Evolutionary conservation across 1,284 basidiomycete genomes (phyloP).

Genomic region (Pseudozyma hubeiensis): DNA sequence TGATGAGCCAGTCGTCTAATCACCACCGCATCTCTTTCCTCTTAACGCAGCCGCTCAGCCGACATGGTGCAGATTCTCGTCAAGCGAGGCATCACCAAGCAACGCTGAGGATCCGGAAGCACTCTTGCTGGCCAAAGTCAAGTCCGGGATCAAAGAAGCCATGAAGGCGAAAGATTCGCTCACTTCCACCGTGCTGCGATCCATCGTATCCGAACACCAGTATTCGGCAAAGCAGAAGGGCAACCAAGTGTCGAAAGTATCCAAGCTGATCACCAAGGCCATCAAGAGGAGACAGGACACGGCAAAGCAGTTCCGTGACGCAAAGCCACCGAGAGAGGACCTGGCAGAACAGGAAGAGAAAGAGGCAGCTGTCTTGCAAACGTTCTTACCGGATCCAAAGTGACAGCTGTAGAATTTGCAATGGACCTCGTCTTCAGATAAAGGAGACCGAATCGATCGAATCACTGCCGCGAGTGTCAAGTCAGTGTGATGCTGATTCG

Average conservation of each 20-base stretch:
- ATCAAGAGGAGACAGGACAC: constrained; percentile 51
- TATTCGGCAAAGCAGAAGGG: constrained; percentile 54
- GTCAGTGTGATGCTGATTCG: no score
- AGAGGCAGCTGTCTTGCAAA: constrained; percentile 45
- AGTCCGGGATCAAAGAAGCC: constrained; percentile 54
- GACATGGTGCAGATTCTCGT: constrained; percentile 31
- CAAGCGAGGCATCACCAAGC: constrained; percentile 19
- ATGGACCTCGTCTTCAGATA: not conserved
- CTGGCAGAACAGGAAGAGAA: constrained; percentile 58
- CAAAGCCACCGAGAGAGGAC: constrained; percentile 55
- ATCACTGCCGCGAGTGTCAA: not conserved
- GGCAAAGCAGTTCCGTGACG: constrained; percentile 50
- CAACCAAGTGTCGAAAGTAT: constrained; percentile 41
- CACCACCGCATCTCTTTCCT: not conserved
- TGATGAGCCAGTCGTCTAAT: not conserved
- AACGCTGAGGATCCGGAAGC: constrained; percentile 37
- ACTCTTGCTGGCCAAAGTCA: constrained; percentile 45
- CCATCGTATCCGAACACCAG: constrained; percentile 56
- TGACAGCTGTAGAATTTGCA: not conserved
- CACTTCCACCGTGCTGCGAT: constrained; percentile 53
- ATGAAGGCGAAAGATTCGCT: constrained; percentile 59
- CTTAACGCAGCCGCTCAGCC: constrained; percentile 3
- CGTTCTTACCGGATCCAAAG: constrained; percentile 44
- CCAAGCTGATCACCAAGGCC: constrained; percentile 53
- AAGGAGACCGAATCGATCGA: not conserved